Base-by-base conservation (phyloP, 805 yeast species). In the Cyberlindnera meyerae region DNA sequence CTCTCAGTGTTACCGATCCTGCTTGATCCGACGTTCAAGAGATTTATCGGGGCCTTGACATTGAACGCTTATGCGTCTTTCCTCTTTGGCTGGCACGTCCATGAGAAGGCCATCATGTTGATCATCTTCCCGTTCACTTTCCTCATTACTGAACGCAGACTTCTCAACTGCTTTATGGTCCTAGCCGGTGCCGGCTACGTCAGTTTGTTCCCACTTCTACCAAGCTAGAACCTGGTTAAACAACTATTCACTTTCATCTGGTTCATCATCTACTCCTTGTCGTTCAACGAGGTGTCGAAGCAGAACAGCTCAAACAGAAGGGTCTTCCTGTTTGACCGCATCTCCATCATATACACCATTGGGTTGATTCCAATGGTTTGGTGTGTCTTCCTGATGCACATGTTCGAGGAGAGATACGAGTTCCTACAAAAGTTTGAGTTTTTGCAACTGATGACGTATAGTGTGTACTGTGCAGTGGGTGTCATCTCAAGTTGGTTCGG, bases 61-160 rank as follows among this genome's bases (percentile, higher is more conserved):
- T 68, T 90, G 32, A 90, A 97, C 61, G 97, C 94, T 4, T 86
- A 77, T 62, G 79, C 96, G 0, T 83, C 96, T 3, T 93, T 85
- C 54, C 62, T 93, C 33, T 93, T 93, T 61, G 98, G 99, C 5
- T 93, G 97, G 97, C 97, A 93, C 55, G 98, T 93, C 17, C 98
- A 93, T 63, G 98, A 93, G 61, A 93, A 93, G 70, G 97, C 97
- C 0, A 77, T 93, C n/a, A 71, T 93, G 69, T 59, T 89, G 15
- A 81, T 90, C 3, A 82, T 93, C 8, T 74, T 93, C 47, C 99
- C 99, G 1, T 79, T 86, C 58, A 72, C 93, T 6, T 80, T 93
- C 55, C 60, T 89, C 18, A 68, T 79, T 11, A 68, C 73, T 26
- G 96, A 87, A 53, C 71, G 81, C 41, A 70, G 94, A 37, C 62